Percentiles rank a stretch among this genome's conserved stretches.
Evolutionary conservation across 768 basidiomycete genomes (phyloP).

Genomic region (Rubroboletus satanas): DNA sequence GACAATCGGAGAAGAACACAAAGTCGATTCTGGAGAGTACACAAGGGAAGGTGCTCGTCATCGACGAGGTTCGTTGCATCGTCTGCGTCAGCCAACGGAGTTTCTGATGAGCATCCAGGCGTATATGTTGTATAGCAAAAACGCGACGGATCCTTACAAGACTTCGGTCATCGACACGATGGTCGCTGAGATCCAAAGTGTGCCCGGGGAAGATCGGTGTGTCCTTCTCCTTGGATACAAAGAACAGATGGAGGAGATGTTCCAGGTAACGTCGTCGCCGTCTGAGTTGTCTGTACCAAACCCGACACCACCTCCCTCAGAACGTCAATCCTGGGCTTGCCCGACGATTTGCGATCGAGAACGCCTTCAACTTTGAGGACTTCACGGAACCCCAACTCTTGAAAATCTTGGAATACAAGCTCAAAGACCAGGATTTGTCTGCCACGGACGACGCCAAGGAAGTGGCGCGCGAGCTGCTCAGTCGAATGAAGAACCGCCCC

Average conservation of each 20-base stretch:
- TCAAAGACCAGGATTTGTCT: slow-evolving; percentile 52
- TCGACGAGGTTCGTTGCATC: slow-evolving; percentile 52
- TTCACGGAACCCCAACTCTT: slow-evolving; percentile 53
- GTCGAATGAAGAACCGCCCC: slow-evolving; percentile 38
- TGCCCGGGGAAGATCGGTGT: slow-evolving; percentile 67
- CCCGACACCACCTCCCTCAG: slow-evolving; percentile 31
- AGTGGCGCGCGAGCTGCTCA: slow-evolving; percentile 50
- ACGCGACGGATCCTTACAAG: slow-evolving; percentile 48
- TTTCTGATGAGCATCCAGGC: slow-evolving; percentile 40
- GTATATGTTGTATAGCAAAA: slow-evolving; percentile 58
- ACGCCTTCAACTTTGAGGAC: slow-evolving; percentile 66
- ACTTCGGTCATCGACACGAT: slow-evolving; percentile 72
- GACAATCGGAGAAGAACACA: slow-evolving; percentile 61
- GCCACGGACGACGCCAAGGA: slow-evolving; percentile 57
- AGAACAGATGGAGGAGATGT: slow-evolving; percentile 68
- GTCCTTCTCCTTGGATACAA: slow-evolving; percentile 66
- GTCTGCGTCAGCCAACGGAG: background rate
- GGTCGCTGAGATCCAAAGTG: slow-evolving; percentile 69
- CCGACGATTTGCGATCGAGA: slow-evolving; percentile 65
- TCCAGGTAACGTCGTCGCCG: slow-evolving; percentile 45
- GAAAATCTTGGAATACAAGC: slow-evolving; percentile 52
- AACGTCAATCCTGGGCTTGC: slow-evolving; percentile 69
- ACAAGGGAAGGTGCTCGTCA: slow-evolving; percentile 64
- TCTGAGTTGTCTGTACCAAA: background rate
- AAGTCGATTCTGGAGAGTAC: slow-evolving; percentile 59